These are phyloP conservation scores for Neopestalotiopsis sp. DNA, from an alignment of 2,329 filamentous ascomycete species.

Conservation along the genomic window DNA sequence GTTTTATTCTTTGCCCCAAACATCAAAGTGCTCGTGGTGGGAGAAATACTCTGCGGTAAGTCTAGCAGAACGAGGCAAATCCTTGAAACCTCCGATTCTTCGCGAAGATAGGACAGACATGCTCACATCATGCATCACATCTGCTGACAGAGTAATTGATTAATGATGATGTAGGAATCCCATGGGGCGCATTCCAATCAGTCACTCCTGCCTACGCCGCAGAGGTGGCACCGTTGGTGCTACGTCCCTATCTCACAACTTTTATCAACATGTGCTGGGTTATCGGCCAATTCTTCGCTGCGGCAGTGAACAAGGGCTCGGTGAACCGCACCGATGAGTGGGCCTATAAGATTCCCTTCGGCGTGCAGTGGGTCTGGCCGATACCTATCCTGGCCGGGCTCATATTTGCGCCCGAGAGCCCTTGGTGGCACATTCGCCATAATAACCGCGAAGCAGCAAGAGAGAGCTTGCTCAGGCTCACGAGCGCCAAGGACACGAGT, in stretches of 20 bases:
- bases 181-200: constrained; percentile 59
- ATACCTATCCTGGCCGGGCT: constrained; percentile 50
- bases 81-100: no score
- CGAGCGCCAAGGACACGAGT: constrained; percentile 40
- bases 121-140: no score
- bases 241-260: constrained; percentile 58
- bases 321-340: constrained; percentile 46
- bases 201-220: constrained; percentile 60
- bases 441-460: constrained; percentile 46
- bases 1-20: constrained; percentile 58
- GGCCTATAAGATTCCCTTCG: constrained; percentile 57
- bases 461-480: constrained; percentile 47
- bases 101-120: no score
- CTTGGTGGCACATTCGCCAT: constrained; percentile 58
- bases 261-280: constrained; percentile 65
- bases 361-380: constrained; percentile 59
- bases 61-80: background rate
- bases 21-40: constrained; percentile 51
- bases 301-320: constrained; percentile 52
- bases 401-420: constrained; percentile 54
- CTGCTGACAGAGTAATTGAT: background rate
- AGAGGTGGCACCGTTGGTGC: constrained; percentile 53
- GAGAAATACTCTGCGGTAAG: constrained; percentile 51
- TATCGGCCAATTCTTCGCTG: constrained; percentile 58
- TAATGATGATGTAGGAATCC: constrained; percentile 46